phyloP scores from a whole-genome alignment of 352 stramenopile species.

The Phytophthora fragariae region DNA sequence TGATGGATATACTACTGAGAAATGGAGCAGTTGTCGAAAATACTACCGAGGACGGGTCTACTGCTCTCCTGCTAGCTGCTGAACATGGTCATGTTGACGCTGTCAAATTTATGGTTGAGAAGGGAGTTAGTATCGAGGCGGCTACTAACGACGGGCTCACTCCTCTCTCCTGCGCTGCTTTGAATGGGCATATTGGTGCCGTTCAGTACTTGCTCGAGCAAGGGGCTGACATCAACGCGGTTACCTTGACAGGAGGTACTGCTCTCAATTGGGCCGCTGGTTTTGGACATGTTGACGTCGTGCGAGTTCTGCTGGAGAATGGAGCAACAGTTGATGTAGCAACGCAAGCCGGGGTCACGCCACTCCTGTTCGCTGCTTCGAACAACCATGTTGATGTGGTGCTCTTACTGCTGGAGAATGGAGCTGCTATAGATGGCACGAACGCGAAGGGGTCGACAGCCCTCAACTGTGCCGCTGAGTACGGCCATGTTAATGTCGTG shows the following conservation, averaged over 20 bases:
- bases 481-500: background rate
- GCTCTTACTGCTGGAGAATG: background rate
- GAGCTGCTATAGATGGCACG: background rate
- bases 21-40: background rate
- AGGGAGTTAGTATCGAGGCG: background rate
- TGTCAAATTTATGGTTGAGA: background rate
- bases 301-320: conserved; percentile 6
- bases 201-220: background rate
- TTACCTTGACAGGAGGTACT: background rate
- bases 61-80: background rate
- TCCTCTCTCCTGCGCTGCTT: background rate
- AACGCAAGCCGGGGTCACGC: conserved; percentile 2
- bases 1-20: background rate
- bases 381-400: background rate
- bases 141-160: background rate
- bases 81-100: background rate
- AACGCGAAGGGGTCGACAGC: background rate
- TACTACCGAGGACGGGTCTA: background rate
- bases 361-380: background rate
- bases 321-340: conserved; percentile 1
- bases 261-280: background rate
- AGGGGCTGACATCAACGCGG: background rate
- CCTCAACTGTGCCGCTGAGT: background rate
- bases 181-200: background rate
- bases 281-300: background rate